phyloP scores from a whole-genome alignment of 352 stramenopile genomes.

The Aphanomyces cochlioides region DNA sequence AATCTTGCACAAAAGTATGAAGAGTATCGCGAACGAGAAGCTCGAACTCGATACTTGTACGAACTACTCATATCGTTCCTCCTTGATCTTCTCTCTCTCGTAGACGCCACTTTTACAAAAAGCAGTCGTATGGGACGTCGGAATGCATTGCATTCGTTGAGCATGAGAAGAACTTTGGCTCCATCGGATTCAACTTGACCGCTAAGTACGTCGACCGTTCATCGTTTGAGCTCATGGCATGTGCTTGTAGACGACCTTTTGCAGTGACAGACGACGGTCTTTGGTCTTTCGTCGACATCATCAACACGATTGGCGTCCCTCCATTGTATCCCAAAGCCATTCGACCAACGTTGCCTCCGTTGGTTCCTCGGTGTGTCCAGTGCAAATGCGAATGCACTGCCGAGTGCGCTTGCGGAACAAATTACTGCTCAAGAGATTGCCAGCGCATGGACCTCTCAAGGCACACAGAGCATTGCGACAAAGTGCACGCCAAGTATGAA shows the following conservation, averaged over 20 bases:
- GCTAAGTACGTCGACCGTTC: conserved; percentile 5
- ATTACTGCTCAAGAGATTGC: conserved; percentile 27
- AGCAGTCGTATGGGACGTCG: conserved; percentile 16
- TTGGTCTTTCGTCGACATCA: conserved; percentile 19
- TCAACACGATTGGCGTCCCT: conserved; percentile 16
- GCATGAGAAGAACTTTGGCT: conserved; percentile 21
- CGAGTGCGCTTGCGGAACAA: conserved; percentile 22
- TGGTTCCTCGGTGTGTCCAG: conserved; percentile 18
- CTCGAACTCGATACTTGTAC: conserved; percentile 19
- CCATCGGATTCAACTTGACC: conserved; percentile 20
- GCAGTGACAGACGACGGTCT: conserved; percentile 14
- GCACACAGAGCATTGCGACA: conserved; percentile 4
- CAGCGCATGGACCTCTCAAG: not conserved
- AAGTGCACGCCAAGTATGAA: conserved; percentile 13
- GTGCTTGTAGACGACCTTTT: conserved; percentile 11
- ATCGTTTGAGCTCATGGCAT: not conserved
- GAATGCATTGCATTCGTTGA: conserved; percentile 1
- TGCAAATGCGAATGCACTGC: conserved; percentile 25
- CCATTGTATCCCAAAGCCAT: conserved; percentile 5
- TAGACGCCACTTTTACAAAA: conserved; percentile 28
- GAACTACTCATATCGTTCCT: not conserved
- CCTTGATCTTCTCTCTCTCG: not conserved
- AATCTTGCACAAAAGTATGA: conserved; percentile 21
- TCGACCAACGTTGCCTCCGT: not conserved
- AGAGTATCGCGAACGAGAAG: conserved; percentile 18